phyloP scores from a whole-genome alignment of 805 yeast species.

The Suhomyces pyralidae region DNA sequence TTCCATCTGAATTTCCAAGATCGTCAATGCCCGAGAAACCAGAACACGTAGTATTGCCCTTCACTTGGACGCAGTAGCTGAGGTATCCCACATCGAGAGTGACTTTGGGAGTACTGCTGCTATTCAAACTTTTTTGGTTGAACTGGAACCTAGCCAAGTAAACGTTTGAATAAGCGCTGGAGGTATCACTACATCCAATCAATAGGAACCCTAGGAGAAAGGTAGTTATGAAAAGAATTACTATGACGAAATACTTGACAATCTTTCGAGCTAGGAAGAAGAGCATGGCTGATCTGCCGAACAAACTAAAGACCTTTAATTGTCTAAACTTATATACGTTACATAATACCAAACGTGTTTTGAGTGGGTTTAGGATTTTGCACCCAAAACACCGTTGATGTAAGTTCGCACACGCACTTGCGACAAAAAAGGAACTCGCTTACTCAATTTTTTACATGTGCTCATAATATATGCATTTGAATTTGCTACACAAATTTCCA shows the following conservation, averaged over 20 bases:
- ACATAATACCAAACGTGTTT: background rate
- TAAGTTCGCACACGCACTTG: background rate
- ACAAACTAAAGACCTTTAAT: background rate
- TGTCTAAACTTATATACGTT: background rate
- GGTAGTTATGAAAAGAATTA: conserved; percentile 45
- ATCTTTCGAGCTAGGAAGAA: conserved; percentile 13
- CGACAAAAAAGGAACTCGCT: background rate
- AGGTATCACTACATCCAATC: conserved; percentile 49
- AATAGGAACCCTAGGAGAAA: conserved; percentile 54
- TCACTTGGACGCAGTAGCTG: conserved; percentile 50
- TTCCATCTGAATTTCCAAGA: conserved; percentile 25
- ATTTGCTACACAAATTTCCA: conserved; percentile 1
- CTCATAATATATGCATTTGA: background rate
- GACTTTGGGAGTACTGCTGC: conserved; percentile 21
- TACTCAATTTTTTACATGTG: background rate
- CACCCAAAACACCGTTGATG: background rate
- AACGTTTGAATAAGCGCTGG: conserved; percentile 44
- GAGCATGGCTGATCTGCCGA: background rate
- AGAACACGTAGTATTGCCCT: conserved; percentile 34
- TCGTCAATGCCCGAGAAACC: conserved; percentile 23
- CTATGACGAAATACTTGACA: conserved; percentile 41
- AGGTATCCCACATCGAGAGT: conserved; percentile 50
- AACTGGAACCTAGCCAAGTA: conserved; percentile 49
- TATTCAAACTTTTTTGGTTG: conserved; percentile 39
- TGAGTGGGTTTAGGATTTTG: background rate